Evolutionary conservation across 1,284 basidiomycete species (phyloP).

Genomic region (Fomitopsis palustris): DNA sequence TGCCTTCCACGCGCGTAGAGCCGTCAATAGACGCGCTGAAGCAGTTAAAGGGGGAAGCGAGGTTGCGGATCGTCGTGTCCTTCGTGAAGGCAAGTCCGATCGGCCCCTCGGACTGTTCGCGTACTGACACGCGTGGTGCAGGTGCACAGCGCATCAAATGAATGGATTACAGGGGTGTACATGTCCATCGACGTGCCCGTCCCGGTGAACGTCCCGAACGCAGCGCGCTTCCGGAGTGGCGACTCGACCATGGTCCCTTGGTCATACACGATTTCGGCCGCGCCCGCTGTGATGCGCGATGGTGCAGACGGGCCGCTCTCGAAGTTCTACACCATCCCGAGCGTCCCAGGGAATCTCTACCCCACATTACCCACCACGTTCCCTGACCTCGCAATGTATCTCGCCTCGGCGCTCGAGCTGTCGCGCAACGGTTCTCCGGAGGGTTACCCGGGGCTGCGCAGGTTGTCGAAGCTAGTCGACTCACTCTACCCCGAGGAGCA

Average conservation of each 20-base stretch:
- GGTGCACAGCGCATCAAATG: conserved; percentile 52
- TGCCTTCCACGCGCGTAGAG: conserved; percentile 66
- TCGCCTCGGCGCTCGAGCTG: conserved; percentile 65
- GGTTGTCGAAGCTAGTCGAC: conserved; percentile 64
- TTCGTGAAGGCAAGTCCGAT: conserved; percentile 57
- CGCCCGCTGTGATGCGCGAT: conserved; percentile 60
- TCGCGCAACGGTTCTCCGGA: conserved; percentile 60
- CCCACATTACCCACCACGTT: conserved; percentile 70
- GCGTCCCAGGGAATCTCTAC: conserved; percentile 52
- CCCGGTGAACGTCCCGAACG: conserved; percentile 40
- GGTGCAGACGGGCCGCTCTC: conserved; percentile 57
- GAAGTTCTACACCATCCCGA: conserved; percentile 68
- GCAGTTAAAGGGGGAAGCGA: conserved; percentile 50
- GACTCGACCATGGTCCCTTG: conserved; percentile 65
- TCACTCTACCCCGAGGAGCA: conserved; percentile 53
- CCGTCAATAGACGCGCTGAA: conserved; percentile 65
- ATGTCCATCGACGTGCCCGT: conserved; percentile 68
- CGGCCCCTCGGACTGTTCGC: background rate
- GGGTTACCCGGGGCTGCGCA: conserved; percentile 49
- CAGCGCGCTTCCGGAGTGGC: conserved; percentile 48
- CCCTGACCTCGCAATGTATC: conserved; percentile 69
- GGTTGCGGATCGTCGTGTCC: conserved; percentile 68
- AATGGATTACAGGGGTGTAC: conserved; percentile 73
- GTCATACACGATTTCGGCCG: conserved; percentile 58
- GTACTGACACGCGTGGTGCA: conserved; percentile 22